Evolutionary conservation across 2,329 filamentous ascomycete genomes (phyloP), one percentile per base, ranked within the genome.

Genomic region (Juglanconis juglandina): DNA sequence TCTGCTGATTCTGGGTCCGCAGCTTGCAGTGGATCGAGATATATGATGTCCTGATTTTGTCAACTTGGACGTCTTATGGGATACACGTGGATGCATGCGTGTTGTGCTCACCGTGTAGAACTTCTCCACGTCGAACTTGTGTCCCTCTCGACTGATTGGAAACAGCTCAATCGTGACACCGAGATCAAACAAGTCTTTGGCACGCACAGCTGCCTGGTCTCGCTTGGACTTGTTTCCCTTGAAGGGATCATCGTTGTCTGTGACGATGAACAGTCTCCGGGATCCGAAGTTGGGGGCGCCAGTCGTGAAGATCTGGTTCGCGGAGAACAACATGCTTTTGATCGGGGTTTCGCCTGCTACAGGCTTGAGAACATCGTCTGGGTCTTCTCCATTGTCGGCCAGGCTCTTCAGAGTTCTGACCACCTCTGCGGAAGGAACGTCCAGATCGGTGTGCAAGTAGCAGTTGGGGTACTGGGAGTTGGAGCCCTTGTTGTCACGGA

Each of bases 251-350:
- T 98, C 95, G 65, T 96, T 91, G 72, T 98, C 92, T 0, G 95
- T 98, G 59, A 99, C 91, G 64, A 99, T 86, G 75, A 99, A 99
- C n/a, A 99, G 77, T 39, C 95, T 86, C 63, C 94, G 83, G 5
- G 94, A 98, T 4, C 91, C 89, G 72, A 98, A 98, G 70, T 97
- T 98, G 17, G 95, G 87, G 0, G 95, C 93, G 72, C 90, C 96
- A 3, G 91, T 96, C 1, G 93, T 96, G 71, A 99, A 97, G 55
- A 98, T 90, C 70, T 97, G 92, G 66, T 98, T 98, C 42, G 92
- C 94, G 68, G 93, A 96, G 71, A 97, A 97, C 1, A 99, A 81
- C 2, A 99, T 83, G 68, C 93, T 96, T 9, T 91, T 86, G 88
- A 99, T 96, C 39, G 87, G 87, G 0, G 90, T 87, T 1, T 81